Conservation (phyloP, 345 rosid species). For the Salix suchowensis region DNA sequence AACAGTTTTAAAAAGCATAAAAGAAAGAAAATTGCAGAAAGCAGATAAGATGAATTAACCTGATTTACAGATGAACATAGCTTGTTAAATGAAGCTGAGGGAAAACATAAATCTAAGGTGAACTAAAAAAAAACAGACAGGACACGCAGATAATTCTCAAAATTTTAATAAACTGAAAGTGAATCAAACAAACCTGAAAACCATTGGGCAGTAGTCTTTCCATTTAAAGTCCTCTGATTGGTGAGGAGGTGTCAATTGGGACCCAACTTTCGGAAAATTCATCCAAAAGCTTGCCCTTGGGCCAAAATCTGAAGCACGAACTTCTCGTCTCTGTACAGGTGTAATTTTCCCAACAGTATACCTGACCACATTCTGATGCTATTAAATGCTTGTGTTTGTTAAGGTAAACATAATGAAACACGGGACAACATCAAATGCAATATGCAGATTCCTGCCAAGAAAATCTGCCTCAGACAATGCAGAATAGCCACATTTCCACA, state of each 20-base stretch:
- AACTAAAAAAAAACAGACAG: neutral
- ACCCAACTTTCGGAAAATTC: conserved; percentile 87
- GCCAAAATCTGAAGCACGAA: conserved; percentile 84
- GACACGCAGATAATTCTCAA: neutral
- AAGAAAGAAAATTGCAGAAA: neutral
- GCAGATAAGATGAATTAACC: neutral
- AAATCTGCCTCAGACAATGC: no score
- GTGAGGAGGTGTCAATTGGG: conserved; percentile 87
- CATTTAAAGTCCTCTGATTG: conserved; percentile 91
- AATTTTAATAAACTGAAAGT: conserved; percentile 7
- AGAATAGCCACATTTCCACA: no score
- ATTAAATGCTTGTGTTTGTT: neutral
- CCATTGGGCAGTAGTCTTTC: conserved; percentile 99
- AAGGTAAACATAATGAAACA: conserved; percentile 11
- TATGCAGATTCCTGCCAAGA: neutral
- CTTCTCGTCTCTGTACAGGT: conserved; percentile 88
- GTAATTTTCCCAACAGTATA: conserved; percentile 98
- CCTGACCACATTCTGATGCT: conserved; percentile 39
- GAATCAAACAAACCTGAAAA: conserved; percentile 65
- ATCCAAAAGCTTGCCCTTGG: conserved; percentile 97
- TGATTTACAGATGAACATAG: neutral
- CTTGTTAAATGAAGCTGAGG: neutral
- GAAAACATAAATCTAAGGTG: neutral
- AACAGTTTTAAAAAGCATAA: neutral
- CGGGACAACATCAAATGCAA: neutral